phyloP scores from a whole-genome alignment of 2,329 filamentous ascomycete genomes.

The Nemania bipapillata region DNA sequence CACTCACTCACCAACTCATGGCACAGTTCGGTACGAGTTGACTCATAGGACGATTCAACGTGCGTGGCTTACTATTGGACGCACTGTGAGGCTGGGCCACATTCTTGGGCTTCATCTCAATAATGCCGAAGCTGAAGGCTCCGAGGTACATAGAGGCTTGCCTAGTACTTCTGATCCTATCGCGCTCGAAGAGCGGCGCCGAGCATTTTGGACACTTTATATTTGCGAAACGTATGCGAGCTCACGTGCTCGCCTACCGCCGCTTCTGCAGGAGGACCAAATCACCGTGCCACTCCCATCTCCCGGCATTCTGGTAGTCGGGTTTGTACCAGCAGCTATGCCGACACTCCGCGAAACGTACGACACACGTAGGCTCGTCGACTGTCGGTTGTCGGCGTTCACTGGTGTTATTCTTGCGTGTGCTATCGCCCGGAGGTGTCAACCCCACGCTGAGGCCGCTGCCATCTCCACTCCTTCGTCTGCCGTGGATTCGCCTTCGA shows the following conservation, averaged over 20 bases:
- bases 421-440: neutral
- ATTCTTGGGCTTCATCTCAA: neutral
- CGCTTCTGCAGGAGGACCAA: neutral
- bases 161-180: neutral
- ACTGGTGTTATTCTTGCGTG: neutral
- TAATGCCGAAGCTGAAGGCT: neutral
- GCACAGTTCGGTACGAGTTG: neutral
- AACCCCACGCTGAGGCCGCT: neutral
- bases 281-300: neutral
- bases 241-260: neutral
- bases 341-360: neutral
- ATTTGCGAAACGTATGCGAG: neutral
- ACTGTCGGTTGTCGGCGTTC: neutral
- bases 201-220: neutral
- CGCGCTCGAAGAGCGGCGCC: neutral
- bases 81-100: neutral
- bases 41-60: neutral
- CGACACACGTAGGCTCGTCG: neutral
- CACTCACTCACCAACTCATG: too few relatives aligned
- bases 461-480: neutral
- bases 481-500: neutral
- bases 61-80: neutral
- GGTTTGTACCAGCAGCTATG: neutral
- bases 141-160: neutral
- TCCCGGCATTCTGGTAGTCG: neutral